Base-by-base conservation (phyloP, 2,329 filamentous ascomycete species). In the Penicillium sclerotiorum region DNA sequence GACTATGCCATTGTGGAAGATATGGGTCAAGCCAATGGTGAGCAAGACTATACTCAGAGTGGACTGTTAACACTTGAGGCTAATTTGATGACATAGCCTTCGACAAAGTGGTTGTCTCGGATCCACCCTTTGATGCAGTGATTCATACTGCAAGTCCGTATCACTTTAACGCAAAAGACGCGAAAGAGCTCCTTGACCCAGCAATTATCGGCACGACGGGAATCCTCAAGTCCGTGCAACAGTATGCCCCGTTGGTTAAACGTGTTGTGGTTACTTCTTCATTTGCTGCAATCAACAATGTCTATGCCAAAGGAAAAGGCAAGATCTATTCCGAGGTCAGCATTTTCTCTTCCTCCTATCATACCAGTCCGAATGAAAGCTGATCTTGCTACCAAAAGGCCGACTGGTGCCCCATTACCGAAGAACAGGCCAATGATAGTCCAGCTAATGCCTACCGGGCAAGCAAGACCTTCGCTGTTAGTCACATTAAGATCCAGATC, bases 111-210 rank as follows among this genome's bases (percentile, higher is more conserved):
- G 77, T 83, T 22, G 67, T 79, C 37, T 81, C 79, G 9, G 75
- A 82, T 37, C 80, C 80, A 0, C 80, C 82, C 0, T 86, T 92
- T 51, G 84, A 88, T 60, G 83, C 79, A 18, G 86, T 92, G 39
- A 78, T 89, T 42, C 85, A 89, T 68, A 88, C 85, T 2, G 86
- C 86, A 1, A 84, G 80, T 0, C 87, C 88, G 0, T 90, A 87
- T 72, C 83, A 87, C 60, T 80, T 85, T 64, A 84, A 85, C 23
- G 82, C 91, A 44, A 47, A 50, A 21, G 55, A 62, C 30, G 45
- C 50, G 3, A 52, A 55, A 12, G 57, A 62, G 13, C 32, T 64
- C 13, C 27, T 63, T 2, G 53, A 60, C 17, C 77, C 79, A 22
- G 82, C 82, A 20, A 70, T 84, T 50, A 81, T 80, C 52, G 82